Evolutionary conservation across 371 early-diverging fungal genomes (phyloP), one percentile per base, ranked within the genome.

Genomic region (Rhizopus arrhizus): DNA sequence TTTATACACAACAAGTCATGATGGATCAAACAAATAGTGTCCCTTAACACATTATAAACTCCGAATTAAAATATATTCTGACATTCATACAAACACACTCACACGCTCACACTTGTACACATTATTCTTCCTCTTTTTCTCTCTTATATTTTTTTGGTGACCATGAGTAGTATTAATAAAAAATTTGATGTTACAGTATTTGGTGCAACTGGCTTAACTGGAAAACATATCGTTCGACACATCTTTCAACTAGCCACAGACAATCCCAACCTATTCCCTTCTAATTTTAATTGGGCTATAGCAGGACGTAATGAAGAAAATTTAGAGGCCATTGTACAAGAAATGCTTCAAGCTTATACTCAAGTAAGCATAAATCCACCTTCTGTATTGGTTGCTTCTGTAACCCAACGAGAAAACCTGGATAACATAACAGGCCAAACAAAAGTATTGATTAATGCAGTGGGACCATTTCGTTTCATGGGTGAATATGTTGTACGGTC

Each of bases 131-230:
- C 32, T 43, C 41, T 61, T 22, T 49, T 36, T 48, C 40, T 48
- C 32, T 34, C n/a, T 48, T 61, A 22, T 55, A 28, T 49, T 47
- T 49, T 33, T 49, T 34, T 36, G 3, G 3, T 13, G 7, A 5
- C 34, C n/a, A 42, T 33, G 33, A 62, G 7, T n/a, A 28, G n/a
- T 1, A 56, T 16, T 32, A 16, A 38, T 38, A 35, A 62, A 46
- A 9, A 6, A 49, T 58, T 64, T 55, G 59, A 93, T 65, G 64
- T 94, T 13, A 81, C 92, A 36, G 70, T 95, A 35, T 91, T 91
- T 78, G 97, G 97, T 5, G 94, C 91, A 12, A 90, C 89, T 31
- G 94, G 95, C 1, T 90, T 91, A 75, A 92, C 95, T 5, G 95
- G 95, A 22, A 80, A 84, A 60, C 80, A 85, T 56, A 87, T 92